Evolutionary conservation across 331 rosid genomes (phyloP).

Genomic region (Malus hybrid): DNA sequence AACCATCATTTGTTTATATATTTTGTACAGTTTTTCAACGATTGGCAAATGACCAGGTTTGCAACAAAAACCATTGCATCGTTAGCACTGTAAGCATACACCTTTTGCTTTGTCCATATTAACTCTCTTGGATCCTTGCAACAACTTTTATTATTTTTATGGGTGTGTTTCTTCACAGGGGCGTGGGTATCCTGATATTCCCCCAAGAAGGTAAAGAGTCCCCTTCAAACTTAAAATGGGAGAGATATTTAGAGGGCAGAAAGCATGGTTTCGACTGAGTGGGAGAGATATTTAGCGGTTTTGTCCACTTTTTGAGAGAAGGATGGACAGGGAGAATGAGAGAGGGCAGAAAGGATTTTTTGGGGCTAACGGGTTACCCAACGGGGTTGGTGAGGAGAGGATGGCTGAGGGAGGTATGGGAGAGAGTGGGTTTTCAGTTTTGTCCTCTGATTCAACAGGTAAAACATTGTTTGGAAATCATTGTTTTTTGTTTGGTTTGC

Average conservation of each 20-base stretch:
- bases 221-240: neutral
- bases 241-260: too few species aligned
- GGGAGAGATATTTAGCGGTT: too few species aligned
- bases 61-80: slow-evolving; percentile 67
- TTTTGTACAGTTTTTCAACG: slow-evolving; percentile 63
- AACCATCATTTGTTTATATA: neutral
- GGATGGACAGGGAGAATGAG: neutral
- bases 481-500: too few species aligned
- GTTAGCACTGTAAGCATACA: slow-evolving; percentile 58
- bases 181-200: slow-evolving; percentile 90
- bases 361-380: too few species aligned
- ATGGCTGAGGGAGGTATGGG: too few species aligned
- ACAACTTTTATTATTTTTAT: neutral
- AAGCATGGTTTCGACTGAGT: too few species aligned
- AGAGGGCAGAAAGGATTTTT: too few species aligned
- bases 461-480: too few species aligned
- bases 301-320: too few species aligned
- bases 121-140: neutral
- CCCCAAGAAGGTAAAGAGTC: slow-evolving; percentile 71
- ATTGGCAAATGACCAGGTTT: slow-evolving; percentile 80
- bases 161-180: slow-evolving; percentile 44
- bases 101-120: neutral
- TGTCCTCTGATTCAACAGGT: too few species aligned
- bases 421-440: too few species aligned
- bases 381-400: too few species aligned